Evolutionary conservation across 805 yeast species (phyloP).

Genomic region (Yamadazyma sp.): DNA sequence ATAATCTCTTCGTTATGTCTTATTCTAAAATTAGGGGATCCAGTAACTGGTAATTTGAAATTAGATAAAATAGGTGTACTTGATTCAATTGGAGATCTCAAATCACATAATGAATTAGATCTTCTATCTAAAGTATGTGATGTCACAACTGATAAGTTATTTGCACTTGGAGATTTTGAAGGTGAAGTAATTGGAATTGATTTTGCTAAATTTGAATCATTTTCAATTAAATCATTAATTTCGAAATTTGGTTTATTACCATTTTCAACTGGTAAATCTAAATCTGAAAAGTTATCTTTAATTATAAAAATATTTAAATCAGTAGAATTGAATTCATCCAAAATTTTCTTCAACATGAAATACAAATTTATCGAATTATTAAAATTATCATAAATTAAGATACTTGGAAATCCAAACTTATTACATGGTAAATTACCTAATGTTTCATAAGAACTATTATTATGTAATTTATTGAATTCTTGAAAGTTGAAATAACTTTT

Average conservation of each 20-base stretch:
- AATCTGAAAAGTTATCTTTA: conserved; percentile 8
- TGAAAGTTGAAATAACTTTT: conserved; percentile 14
- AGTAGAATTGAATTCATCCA: conserved; percentile 30
- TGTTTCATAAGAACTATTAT: background rate
- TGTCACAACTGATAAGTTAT: background rate
- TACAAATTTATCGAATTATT: conserved; percentile 38
- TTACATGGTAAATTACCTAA: conserved; percentile 17
- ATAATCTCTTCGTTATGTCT: conserved; percentile 53
- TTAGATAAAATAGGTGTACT: conserved; percentile 45
- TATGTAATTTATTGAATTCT: background rate
- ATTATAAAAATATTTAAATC: conserved; percentile 7
- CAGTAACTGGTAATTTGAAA: conserved; percentile 47
- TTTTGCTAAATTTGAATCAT: conserved; percentile 7
- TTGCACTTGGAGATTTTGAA: background rate
- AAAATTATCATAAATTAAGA: conserved; percentile 47
- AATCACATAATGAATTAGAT: conserved; percentile 17
- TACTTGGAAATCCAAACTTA: conserved; percentile 32
- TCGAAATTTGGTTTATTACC: conserved; percentile 13
- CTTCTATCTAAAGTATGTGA: conserved; percentile 9
- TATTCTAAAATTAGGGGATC: conserved; percentile 30
- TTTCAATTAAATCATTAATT: conserved; percentile 8
- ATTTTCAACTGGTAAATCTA: conserved; percentile 11
- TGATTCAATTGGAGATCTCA: conserved; percentile 13
- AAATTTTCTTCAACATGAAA: conserved; percentile 48
- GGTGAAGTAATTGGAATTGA: conserved; percentile 9